Percentiles rank a stretch among this genome's conserved stretches.
phyloP scores from a whole-genome alignment of 495 filamentous ascomycete species.

The Neurospora cerealis region DNA sequence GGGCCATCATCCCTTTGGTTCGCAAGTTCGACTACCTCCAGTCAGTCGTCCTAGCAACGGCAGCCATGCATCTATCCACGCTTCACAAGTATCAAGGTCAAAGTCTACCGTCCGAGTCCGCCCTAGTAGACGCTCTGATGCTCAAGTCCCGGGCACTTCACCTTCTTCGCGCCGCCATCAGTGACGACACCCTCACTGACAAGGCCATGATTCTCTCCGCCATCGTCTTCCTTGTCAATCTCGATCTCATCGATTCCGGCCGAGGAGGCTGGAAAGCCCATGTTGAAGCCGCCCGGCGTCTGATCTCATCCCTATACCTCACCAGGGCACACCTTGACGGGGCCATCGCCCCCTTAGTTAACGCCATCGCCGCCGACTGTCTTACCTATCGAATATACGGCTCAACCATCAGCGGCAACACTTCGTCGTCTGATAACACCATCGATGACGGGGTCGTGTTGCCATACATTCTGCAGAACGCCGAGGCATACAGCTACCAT shows the following conservation, averaged over 20 bases:
- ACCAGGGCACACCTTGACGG: slow-evolving; percentile 15
- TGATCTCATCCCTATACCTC: slow-evolving; percentile 25
- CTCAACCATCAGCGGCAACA: slow-evolving; percentile 16
- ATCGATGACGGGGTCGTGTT: slow-evolving; percentile 17
- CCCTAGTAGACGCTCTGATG: slow-evolving; percentile 37
- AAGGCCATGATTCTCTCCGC: slow-evolving; percentile 36
- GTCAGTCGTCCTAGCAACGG: slow-evolving; percentile 42
- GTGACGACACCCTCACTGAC: slow-evolving; percentile 19
- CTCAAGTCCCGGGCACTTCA: slow-evolving; percentile 41
- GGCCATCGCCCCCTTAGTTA: slow-evolving; percentile 22
- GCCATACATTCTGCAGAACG: slow-evolving; percentile 24
- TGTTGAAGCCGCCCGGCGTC: slow-evolving; percentile 36
- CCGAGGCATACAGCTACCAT: slow-evolving; percentile 38
- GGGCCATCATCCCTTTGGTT: slow-evolving; percentile 38
- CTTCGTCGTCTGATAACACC: slow-evolving; percentile 2
- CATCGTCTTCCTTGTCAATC: slow-evolving; percentile 47
- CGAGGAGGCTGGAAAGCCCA: slow-evolving; percentile 46
- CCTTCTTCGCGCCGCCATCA: slow-evolving; percentile 27
- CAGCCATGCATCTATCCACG: slow-evolving; percentile 45
- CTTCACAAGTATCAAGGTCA: slow-evolving; percentile 14
- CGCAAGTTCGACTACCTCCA: slow-evolving; percentile 33
- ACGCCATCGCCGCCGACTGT: slow-evolving; percentile 36
- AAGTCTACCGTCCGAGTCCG: slow-evolving; percentile 14
- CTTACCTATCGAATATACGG: slow-evolving; percentile 35
- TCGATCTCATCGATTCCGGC: slow-evolving; percentile 48